Percentiles rank a stretch among this genome's conserved stretches.
Conservation (phyloP, 805 yeast species). For the Lipomyces sp. region DNA sequence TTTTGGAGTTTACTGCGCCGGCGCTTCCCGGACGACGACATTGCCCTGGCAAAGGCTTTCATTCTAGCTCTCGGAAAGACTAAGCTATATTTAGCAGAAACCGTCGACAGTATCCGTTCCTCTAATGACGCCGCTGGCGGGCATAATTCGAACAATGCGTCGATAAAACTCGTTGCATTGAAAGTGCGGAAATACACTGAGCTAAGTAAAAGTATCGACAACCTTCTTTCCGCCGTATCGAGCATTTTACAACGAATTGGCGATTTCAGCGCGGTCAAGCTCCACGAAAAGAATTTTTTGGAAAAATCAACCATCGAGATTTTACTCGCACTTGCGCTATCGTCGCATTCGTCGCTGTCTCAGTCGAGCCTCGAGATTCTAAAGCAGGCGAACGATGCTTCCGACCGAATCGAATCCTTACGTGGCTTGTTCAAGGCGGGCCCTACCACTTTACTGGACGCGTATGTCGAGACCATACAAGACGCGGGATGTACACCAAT, state of each 20-base stretch:
- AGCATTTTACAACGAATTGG: constrained; percentile 16
- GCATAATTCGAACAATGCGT: neutral
- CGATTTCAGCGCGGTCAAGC: constrained; percentile 17
- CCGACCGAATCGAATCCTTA: constrained; percentile 76
- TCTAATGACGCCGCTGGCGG: constrained; percentile 30
- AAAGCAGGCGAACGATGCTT: constrained; percentile 73
- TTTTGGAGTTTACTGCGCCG: constrained; percentile 26
- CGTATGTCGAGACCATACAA: constrained; percentile 48
- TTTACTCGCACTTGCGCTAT: constrained; percentile 69
- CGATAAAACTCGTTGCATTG: constrained; percentile 3
- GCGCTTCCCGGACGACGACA: constrained; percentile 27
- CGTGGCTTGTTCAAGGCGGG: constrained; percentile 49
- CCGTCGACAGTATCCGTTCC: constrained; percentile 32
- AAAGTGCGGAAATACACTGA: constrained; percentile 4
- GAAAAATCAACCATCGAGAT: constrained; percentile 12
- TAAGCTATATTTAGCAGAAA: constrained; percentile 17
- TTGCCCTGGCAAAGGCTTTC: constrained; percentile 27
- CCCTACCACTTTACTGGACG: constrained; percentile 46
- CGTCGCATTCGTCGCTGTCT: constrained; percentile 55
- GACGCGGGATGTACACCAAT: constrained; percentile 39
- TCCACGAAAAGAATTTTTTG: constrained; percentile 20
- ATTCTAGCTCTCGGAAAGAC: constrained; percentile 9
- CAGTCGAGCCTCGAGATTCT: constrained; percentile 69
- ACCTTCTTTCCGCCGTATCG: constrained; percentile 4
- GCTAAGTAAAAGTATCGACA: constrained; percentile 8